These are phyloP conservation scores for Rauvolfia tetraphylla DNA, from an alignment of 257 asterid genomes.

Conservation along the genomic window DNA sequence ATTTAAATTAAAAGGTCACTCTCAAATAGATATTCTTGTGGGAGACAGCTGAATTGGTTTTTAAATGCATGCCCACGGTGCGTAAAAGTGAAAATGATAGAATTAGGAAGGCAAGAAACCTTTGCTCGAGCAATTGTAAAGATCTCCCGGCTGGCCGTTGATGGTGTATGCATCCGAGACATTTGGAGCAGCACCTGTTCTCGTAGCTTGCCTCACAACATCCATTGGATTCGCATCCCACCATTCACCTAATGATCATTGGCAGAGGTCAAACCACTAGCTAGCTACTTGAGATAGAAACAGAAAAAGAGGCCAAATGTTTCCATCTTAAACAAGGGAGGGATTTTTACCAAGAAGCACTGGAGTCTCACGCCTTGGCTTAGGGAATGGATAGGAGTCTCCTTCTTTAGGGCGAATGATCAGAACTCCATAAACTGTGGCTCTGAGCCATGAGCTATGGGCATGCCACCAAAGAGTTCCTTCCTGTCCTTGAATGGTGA, in stretches of 20 bases:
- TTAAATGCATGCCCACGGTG: no score
- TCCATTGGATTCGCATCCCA: conserved; percentile 89
- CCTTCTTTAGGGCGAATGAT: conserved; percentile 67
- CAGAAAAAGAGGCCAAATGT: neutral
- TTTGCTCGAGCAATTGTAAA: conserved; percentile 70
- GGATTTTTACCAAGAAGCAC: conserved; percentile 59
- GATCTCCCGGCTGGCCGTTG: conserved; percentile 96
- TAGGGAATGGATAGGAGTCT: conserved; percentile 67
- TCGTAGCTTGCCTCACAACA: conserved; percentile 62
- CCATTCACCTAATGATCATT: conserved; percentile 76
- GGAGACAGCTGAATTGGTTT: no score
- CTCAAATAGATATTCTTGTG: no score
- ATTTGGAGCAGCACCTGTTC: conserved; percentile 81
- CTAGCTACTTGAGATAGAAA: neutral
- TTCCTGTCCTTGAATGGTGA: conserved; percentile 80
- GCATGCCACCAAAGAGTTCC: conserved; percentile 99
- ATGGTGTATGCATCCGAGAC: conserved; percentile 81
- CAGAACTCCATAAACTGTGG: conserved; percentile 82
- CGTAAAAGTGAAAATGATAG: no score
- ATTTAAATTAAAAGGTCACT: no score
- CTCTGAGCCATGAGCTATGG: conserved; percentile 95
- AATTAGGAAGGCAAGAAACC: conserved; percentile 31
- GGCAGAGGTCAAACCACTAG: neutral
- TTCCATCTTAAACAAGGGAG: neutral
- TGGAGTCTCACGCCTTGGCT: conserved; percentile 65